Base-by-base conservation (phyloP, 2,329 filamentous ascomycete genomes). In the Madurella mycetomatis region DNA sequence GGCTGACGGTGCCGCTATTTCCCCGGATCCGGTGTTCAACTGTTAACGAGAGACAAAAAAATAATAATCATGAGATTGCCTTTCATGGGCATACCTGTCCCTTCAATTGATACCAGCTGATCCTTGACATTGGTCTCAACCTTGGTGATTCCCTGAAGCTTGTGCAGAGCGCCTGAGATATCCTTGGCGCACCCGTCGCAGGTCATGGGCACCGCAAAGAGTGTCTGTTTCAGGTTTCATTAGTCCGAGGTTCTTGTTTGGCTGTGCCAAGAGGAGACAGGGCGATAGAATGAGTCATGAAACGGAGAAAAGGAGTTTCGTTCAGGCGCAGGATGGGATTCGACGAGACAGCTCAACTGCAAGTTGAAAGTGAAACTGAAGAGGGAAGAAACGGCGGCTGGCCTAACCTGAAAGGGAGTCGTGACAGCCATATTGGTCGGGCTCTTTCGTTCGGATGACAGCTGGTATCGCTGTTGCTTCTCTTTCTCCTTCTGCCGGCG, bases 131-230 rank as follows among this genome's bases (percentile, higher is more conserved):
- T 88, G 62, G 86, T 90, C 57, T 92, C 83, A 51, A 97, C 86
- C 65, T 90, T 92, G 65, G 80, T 82, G 69, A 97, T 88, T 41
- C 92, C 91, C 66, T 83, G 78, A 42, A 97, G 75, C 66, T 87
- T 84, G 70, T 87, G 82, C 48, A 97, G 76, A 46, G 90, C 85
- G 60, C 82, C 81, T 66, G 90, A 90, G 69, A 99, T 85, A 65
- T 90, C 86, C 71, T 92, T 87, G 70, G 96, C 84, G 76, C 94
- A 97, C 67, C 81, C 78, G 65, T 95, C 87, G 76, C 94, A 97
- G 73, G 86, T 90, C 78, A 97, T 86, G 52, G 91, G 92, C 64
- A 97, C 94, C 60, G 92, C 91, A 72, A 97, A 97, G 61, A 92
- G 87, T 57, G 92, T 95, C 87, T 97, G 64, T 66, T 64, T 65